Evolutionary conservation across 2,329 filamentous ascomycete genomes (phyloP).

Genomic region (Dryadomyces quercivorus): DNA sequence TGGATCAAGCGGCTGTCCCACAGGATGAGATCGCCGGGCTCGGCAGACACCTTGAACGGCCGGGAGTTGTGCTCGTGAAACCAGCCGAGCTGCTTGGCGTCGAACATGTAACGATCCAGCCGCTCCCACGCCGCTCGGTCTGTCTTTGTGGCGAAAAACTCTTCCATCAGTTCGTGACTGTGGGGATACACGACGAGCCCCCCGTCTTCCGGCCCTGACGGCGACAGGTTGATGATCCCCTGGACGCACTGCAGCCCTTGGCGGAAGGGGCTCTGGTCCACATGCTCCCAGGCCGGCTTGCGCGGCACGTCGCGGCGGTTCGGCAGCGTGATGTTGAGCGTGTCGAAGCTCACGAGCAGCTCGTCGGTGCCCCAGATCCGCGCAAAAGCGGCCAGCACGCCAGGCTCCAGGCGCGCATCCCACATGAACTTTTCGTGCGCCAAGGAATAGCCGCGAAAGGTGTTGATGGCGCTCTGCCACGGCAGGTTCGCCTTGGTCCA

Average conservation of each 20-base stretch:
- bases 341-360: slow-evolving; percentile 24
- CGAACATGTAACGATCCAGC: slow-evolving; percentile 1
- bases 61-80: background rate
- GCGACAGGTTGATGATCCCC: slow-evolving; percentile 19
- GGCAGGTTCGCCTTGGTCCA: slow-evolving; percentile 25
- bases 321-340: slow-evolving; percentile 25
- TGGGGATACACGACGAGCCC: slow-evolving; percentile 23
- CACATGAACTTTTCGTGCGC: slow-evolving; percentile 28
- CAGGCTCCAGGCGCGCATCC: slow-evolving; percentile 24
- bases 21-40: slow-evolving; percentile 14
- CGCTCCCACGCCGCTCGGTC: background rate
- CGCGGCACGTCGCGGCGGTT: slow-evolving; percentile 11
- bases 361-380: slow-evolving; percentile 24
- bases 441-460: slow-evolving; percentile 17
- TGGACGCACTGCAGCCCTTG: slow-evolving; percentile 18
- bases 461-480: slow-evolving; percentile 20
- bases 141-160: slow-evolving; percentile 7
- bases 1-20: slow-evolving; percentile 26
- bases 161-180: slow-evolving; percentile 8
- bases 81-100: slow-evolving; percentile 2
- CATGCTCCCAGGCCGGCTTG: slow-evolving; percentile 21
- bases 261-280: slow-evolving; percentile 18
- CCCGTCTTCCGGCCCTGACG: slow-evolving; percentile 23
- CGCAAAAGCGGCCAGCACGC: slow-evolving; percentile 24
- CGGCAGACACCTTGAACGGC: slow-evolving; percentile 6